These are phyloP conservation scores for Coprinopsis marcescibilis DNA, from an alignment of 768 basidiomycete species.

Conservation along the genomic window DNA sequence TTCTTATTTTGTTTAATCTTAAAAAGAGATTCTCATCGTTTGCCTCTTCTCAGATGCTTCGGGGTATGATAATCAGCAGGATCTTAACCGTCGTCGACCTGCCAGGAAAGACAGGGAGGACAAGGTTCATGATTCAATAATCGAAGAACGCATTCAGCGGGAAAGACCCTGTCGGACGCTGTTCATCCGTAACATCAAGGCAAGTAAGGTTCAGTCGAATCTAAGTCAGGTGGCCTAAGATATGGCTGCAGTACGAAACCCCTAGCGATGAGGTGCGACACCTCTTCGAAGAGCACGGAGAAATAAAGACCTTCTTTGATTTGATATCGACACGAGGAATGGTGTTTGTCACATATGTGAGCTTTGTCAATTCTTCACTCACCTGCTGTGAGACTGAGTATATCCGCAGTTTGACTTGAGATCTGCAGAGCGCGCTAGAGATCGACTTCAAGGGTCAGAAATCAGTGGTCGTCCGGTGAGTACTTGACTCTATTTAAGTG, in stretches of 20 bases:
- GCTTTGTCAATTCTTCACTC: constrained; percentile 28
- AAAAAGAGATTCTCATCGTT: constrained; percentile 43
- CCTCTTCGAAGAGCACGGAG: constrained; percentile 89
- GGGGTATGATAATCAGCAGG: constrained; percentile 53
- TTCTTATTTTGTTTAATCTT: constrained; percentile 32
- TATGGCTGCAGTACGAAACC: constrained; percentile 69
- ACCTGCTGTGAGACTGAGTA: constrained; percentile 10
- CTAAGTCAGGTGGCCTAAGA: constrained; percentile 3
- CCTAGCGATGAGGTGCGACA: constrained; percentile 78
- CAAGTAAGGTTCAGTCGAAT: constrained; percentile 38
- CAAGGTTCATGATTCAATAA: constrained; percentile 85
- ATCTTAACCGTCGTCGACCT: constrained; percentile 38
- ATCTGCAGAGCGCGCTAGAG: constrained; percentile 88
- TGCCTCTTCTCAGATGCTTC: constrained; percentile 58
- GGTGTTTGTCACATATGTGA: constrained; percentile 97
- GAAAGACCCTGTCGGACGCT: constrained; percentile 94
- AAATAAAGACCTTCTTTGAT: constrained; percentile 97
- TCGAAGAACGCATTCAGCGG: constrained; percentile 89
- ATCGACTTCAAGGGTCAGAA: constrained; percentile 83
- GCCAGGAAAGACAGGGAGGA: constrained; percentile 74
- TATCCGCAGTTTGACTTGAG: constrained; percentile 76
- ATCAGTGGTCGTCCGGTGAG: constrained; percentile 86
- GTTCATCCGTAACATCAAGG: constrained; percentile 98
- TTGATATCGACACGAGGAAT: constrained; percentile 93
- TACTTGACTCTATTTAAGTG: constrained; percentile 13